phyloP scores from a whole-genome alignment of 139 green algal species.

The Nannochloris sp. region DNA sequence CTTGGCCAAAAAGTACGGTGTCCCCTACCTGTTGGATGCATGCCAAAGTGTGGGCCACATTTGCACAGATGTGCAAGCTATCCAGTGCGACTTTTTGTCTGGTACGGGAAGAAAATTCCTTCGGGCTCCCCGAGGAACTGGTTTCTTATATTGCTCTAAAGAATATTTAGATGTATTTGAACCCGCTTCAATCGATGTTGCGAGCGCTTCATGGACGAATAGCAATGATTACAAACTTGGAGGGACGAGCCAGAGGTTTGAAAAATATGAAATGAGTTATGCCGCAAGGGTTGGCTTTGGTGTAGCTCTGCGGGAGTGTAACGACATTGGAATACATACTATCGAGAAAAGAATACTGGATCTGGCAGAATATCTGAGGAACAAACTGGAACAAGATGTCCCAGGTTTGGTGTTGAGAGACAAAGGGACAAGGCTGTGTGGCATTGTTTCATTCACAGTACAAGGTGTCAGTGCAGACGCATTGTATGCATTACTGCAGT shows the following conservation, averaged over 20 bases:
- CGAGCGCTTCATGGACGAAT: slow-evolving; percentile 34
- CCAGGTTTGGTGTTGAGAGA: slow-evolving; percentile 37
- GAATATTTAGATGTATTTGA: slow-evolving; percentile 30
- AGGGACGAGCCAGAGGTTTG: slow-evolving; percentile 40
- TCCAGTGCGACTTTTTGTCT: slow-evolving; percentile 55
- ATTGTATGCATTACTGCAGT: slow-evolving; percentile 13
- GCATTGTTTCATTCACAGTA: slow-evolving; percentile 57
- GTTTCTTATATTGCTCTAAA: slow-evolving; percentile 19
- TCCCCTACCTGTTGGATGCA: slow-evolving; percentile 64
- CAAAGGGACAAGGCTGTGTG: slow-evolving; percentile 39
- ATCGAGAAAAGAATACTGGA: slow-evolving; percentile 38
- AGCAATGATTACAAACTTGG: slow-evolving; percentile 21
- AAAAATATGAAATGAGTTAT: slow-evolving; percentile 59
- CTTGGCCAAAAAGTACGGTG: slow-evolving; percentile 23
- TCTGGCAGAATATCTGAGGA: slow-evolving; percentile 32
- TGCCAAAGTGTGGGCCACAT: slow-evolving; percentile 57
- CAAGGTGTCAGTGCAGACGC: slow-evolving; percentile 8
- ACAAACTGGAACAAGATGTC: slow-evolving; percentile 14
- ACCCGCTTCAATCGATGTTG: slow-evolving; percentile 46
- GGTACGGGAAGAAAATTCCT: slow-evolving; percentile 62
- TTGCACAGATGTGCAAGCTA: slow-evolving; percentile 43
- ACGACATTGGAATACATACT: slow-evolving; percentile 32
- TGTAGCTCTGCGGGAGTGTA: slow-evolving; percentile 39
- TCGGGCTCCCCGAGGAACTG: slow-evolving; percentile 38
- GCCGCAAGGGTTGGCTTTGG: slow-evolving; percentile 54